These are phyloP conservation scores for Orobanche coerulescens DNA, from an alignment of 257 asterid species.

Conservation along the genomic window DNA sequence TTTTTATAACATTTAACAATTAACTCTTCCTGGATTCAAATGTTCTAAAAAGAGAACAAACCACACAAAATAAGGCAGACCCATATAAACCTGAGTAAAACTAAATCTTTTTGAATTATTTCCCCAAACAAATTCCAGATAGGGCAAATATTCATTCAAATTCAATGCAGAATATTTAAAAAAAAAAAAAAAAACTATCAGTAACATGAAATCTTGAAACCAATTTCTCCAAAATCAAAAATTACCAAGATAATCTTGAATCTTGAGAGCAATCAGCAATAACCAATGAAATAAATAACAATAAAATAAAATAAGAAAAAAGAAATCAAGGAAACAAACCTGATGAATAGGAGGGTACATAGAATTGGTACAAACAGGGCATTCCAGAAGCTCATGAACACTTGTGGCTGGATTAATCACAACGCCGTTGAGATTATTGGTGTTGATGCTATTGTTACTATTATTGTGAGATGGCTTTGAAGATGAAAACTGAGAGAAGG, in stretches of 20 bases:
- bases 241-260: slow-evolving; percentile 1
- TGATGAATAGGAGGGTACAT: slow-evolving; percentile 74
- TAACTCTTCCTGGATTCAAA: background rate
- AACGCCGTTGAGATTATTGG: slow-evolving; percentile 28
- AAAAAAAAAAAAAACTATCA: background rate
- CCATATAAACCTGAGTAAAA: background rate
- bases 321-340: slow-evolving; percentile 28
- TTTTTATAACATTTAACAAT: background rate
- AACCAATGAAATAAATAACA: background rate
- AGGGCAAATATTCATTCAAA: background rate
- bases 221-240: slow-evolving; percentile 13
- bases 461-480: slow-evolving; percentile 33
- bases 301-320: background rate
- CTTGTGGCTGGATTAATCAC: slow-evolving; percentile 37
- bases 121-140: slow-evolving; percentile 2
- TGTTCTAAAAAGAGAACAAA: background rate
- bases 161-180: slow-evolving; percentile 16
- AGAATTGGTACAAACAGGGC: slow-evolving; percentile 61
- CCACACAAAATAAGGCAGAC: background rate
- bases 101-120: background rate
- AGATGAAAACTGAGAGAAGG: slow-evolving; percentile 39
- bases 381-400: slow-evolving; percentile 64
- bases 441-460: slow-evolving; percentile 18
- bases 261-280: slow-evolving; percentile 11
- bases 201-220: slow-evolving; percentile 15